Evolutionary conservation across 306 rosid species (phyloP).

Genomic region (Prunus mume): DNA sequence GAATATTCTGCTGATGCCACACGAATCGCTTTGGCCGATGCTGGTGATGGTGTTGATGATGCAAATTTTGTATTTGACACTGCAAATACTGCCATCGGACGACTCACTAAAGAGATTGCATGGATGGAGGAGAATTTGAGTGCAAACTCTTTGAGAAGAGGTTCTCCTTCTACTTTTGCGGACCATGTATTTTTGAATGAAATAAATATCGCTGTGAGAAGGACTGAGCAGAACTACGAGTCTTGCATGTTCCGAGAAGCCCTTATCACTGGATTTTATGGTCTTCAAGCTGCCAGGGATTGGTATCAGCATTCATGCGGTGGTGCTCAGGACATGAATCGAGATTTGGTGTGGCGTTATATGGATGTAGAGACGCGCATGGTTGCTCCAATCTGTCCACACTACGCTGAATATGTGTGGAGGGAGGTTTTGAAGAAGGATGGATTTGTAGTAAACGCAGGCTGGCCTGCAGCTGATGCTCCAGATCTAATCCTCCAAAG

Average conservation of each 20-base stretch:
- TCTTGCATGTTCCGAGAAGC: constrained; percentile 86
- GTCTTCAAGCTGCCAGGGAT: constrained; percentile 86
- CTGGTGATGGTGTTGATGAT: constrained; percentile 93
- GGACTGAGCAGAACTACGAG: constrained; percentile 71
- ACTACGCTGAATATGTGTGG: constrained; percentile 86
- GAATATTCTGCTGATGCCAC: constrained; percentile 94
- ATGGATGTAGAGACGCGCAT: constrained; percentile 95
- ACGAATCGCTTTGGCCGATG: constrained; percentile 86
- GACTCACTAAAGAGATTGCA: constrained; percentile 69
- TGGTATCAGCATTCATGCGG: constrained; percentile 74
- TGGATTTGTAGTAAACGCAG: constrained; percentile 83
- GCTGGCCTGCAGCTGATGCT: constrained; percentile 75
- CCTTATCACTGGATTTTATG: constrained; percentile 83
- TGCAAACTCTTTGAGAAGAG: constrained; percentile 72
- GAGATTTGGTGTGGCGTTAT: constrained; percentile 61
- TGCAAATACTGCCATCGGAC: constrained; percentile 81
- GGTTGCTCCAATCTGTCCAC: constrained; percentile 85
- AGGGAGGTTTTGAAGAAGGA: constrained; percentile 72
- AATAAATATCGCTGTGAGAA: constrained; percentile 69
- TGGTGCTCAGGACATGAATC: constrained; percentile 69
- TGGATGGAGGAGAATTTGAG: constrained; percentile 81
- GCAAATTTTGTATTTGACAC: constrained; percentile 91
- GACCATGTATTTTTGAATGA: constrained; percentile 80
- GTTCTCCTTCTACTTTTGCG: constrained; percentile 77
- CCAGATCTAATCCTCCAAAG: constrained; percentile 69